Base-by-base conservation (phyloP, 371 early-diverging fungal genomes). In the Circinella minor region DNA sequence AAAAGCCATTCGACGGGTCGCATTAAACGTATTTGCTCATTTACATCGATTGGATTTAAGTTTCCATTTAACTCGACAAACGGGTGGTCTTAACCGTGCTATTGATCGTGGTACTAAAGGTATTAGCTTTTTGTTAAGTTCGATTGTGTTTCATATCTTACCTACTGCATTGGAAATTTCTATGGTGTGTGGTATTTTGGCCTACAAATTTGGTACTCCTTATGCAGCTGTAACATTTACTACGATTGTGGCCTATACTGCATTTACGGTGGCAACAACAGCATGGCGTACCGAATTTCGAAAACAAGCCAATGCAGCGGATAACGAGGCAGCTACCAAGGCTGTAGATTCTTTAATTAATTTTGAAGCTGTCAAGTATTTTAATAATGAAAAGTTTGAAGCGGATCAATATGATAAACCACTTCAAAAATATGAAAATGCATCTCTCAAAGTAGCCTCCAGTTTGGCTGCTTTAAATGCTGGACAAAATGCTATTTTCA, bases 51-150 rank as follows among this genome's bases (percentile, higher is more conserved):
- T 97, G 57, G 98, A 98, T 68, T 84, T 96, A 68, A 84, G 86
- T 13, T 98, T 96, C 79, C 98, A 98, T 79, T 77, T 97, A 18
- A 86, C 90, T 36, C 87, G 97, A 34, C 96, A 97, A 80, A 98
- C 98, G 0, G 98, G 98, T 69, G 98, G 96, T 10, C 83, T 98
- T 43, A 93, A 93, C 59, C 88, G 98, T 14, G 97, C 98, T 27
- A 96, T 98, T 72, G 98, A 98, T 80, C 91, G 99, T 51, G 99
- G 99, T 69, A 97, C 98, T 63, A 98, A 98, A 91, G 99, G 98
- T 43, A 97, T 98, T 74, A 94, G 95, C 66, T 95, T 95, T 75
- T 84, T 98, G 66, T 87, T 97, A 27, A 91, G 93, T 55, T 92
- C 96, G 17, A 87, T 98, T 79, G 96, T 98, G 10, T 95, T 98